Base-by-base conservation (phyloP, 2,329 filamentous ascomycete species). In the Pseudocercospora vitis region DNA sequence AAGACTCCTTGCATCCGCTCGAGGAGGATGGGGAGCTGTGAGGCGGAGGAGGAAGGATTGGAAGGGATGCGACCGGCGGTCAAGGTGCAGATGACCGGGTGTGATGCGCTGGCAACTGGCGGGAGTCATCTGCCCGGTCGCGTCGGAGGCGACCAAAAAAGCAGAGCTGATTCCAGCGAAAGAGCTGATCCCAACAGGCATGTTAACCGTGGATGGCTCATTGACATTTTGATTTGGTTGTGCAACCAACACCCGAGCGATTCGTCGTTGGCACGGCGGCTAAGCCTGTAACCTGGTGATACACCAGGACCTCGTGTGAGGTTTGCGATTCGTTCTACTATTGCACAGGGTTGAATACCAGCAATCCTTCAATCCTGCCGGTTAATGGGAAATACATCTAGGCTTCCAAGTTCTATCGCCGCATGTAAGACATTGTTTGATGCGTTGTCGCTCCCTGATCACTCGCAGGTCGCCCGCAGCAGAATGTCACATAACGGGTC, bases 241-340 rank as follows among this genome's bases (percentile, higher is more conserved):
- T 54, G 48, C 55, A 31, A 53, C 33, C 37, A 32, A 48, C 42
- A 42, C n/a, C 35, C 35, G 23, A 33, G 19, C 39, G 24, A 14
- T 44, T 32, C 39, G 24, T 42, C 40, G 44, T 48, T 50, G 23
- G 50, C 46, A 32, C 40, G 39, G 52, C 49, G 57, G 54, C 57
- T 50, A 54, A 56, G 56, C 53, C 53, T 57, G 57, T 47, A 48
- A 28, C 48, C 31, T 47, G 31, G 54, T 59, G 50, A 53, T 53
- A 59, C 57, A 42, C 32, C 7, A 23, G 32, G 28, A 40, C 26
- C 23, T 31, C 12, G 23, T 47, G 32, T 48, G 23, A 42, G 48
- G 39, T n/a, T 21, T 54, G 50, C 53, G 57, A 53, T 55, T 53
- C 44, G 53, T 35, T 48, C 45, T 26, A 9, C 40, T 16, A 28